These are phyloP conservation scores for Ilex paraguariensis DNA, from an alignment of 305 asterid genomes.

Conservation along the genomic window DNA sequence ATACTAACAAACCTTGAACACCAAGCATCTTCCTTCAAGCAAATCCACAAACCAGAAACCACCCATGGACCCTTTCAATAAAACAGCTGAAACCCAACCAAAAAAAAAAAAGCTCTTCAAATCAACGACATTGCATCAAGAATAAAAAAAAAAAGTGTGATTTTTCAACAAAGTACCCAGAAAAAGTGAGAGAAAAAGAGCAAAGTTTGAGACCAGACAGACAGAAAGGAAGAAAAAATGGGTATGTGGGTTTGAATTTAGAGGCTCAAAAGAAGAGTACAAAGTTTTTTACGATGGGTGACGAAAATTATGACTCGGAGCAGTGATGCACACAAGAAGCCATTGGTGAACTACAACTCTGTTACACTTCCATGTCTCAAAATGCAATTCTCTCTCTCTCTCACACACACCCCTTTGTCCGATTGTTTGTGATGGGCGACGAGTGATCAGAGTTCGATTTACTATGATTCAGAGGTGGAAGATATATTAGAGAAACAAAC, in stretches of 20 bases:
- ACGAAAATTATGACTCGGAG: neutral
- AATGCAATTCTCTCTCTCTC: neutral
- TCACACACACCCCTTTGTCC: neutral
- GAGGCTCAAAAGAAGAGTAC: neutral
- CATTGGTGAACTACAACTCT: neutral
- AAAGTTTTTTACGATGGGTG: neutral
- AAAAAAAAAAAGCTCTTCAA: neutral
- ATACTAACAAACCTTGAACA: slow-evolving; percentile 18
- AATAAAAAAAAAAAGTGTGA: no score
- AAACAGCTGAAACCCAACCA: neutral
- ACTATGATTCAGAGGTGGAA: neutral
- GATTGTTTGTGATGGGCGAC: neutral
- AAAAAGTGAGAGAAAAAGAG: neutral
- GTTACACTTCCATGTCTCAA: neutral
- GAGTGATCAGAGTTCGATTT: neutral
- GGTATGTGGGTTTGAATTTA: neutral
- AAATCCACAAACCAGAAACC: no score
- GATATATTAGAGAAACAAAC: neutral
- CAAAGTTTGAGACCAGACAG: neutral
- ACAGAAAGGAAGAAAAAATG: neutral
- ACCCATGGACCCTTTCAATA: neutral
- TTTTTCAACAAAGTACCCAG: no score
- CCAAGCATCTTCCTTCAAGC: slow-evolving; percentile 10
- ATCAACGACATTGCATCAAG: neutral
- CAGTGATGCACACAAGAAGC: neutral